Base-by-base conservation (phyloP, 306 rosid genomes). In the Quercus aquifolioides region DNA sequence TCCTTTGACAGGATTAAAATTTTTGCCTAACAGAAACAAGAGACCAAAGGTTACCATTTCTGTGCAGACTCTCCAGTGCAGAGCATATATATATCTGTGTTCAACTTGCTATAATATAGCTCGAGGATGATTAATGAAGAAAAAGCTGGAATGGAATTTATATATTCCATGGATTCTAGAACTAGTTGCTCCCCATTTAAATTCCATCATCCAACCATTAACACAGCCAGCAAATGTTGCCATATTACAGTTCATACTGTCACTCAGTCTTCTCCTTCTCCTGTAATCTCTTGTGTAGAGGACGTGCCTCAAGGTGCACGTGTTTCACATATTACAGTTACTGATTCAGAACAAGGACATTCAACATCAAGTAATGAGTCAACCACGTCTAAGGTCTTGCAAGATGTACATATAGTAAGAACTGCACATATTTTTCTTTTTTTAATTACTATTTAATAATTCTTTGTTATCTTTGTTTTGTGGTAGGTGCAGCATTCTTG, bases 371-470 rank as follows among this genome's bases (percentile, higher is more conserved):
- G 55, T 30, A 76, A 78, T 20, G 86, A 76, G 79, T 57, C 92
- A 8, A 56, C 87, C 79, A 76, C 92, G 20, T 93, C 91, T 51
- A 77, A 41, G 57, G 57, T 79, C 62, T 41, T 87, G 33, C 81
- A 91, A 28, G 90, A 92, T 84, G 89, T 92, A 57, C 97, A 91
- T 88, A 87, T 93, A 33, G 97, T 93, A 89, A 88, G 9, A 82
- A 46, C 55, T 77, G 64, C 69, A 76, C 15, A 33, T 77, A 41
- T 70, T 19, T 41, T 26, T 12, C 30, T 55, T 58, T 15, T 72
- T 8, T 41, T 30, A 41, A 41, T 41, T 41, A 41, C 46, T 78
- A 68, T 77, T 56, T 64, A 31, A 75, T 25, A 63, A 12, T 57
- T 21, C 15, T 65, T 3, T 33, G 9, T 51, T 79, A 51, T 28